Evolutionary conservation across 768 basidiomycete species (phyloP).

Genomic region (Suillus subluteus): DNA sequence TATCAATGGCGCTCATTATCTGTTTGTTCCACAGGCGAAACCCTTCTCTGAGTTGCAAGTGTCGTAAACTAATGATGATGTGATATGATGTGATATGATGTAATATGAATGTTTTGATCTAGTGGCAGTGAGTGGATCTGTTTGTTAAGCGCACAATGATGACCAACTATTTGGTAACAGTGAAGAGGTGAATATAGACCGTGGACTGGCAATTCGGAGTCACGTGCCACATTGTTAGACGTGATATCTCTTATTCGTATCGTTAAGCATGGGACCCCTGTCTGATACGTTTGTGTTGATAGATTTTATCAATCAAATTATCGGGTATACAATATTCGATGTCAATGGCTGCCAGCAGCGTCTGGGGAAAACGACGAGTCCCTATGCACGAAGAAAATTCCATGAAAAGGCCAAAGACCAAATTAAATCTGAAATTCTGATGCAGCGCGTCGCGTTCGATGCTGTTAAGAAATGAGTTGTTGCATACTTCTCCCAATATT

Average conservation of each 20-base stretch:
- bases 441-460: background rate
- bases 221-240: background rate
- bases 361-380: background rate
- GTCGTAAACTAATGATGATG: background rate
- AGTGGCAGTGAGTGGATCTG: background rate
- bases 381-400: background rate
- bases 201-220: background rate
- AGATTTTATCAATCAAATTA: background rate
- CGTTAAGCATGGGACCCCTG: background rate
- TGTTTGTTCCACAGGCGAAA: background rate
- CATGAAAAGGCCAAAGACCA: background rate
- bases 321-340: background rate
- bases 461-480: background rate
- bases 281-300: background rate
- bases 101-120: no score
- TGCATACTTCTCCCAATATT: background rate
- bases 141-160: background rate
- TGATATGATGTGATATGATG: background rate
- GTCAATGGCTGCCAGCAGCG: background rate
- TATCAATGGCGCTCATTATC: background rate
- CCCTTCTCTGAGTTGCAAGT: slow-evolving; percentile 1
- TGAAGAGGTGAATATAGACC: background rate
- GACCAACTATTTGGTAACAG: background rate
- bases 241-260: background rate
- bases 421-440: background rate